Evolutionary conservation across 495 filamentous ascomycete species (phyloP).

Genomic region (Friedmanniomyces simplex): DNA sequence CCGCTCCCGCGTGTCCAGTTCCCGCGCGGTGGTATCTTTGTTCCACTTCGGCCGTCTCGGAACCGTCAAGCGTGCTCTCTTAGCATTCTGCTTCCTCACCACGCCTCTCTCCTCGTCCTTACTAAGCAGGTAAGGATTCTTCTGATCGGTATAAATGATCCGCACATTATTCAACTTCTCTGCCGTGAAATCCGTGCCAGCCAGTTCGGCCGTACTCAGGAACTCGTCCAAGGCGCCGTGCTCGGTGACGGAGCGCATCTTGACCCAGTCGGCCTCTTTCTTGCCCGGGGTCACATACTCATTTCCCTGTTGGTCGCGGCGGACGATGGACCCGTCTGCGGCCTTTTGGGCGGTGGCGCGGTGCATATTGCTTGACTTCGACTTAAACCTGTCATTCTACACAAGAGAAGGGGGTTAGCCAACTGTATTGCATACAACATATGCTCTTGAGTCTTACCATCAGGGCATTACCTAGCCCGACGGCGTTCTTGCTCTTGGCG

Average conservation of each 20-base stretch:
- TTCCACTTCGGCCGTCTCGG: slow-evolving; percentile 88
- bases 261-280: slow-evolving; percentile 75
- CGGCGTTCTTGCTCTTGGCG: slow-evolving; percentile 87
- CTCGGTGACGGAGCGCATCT: slow-evolving; percentile 97
- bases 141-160: slow-evolving; percentile 91
- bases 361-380: slow-evolving; percentile 58
- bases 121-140: slow-evolving; percentile 87
- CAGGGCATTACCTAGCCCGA: slow-evolving; percentile 82
- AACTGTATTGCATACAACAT: neutral
- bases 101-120: slow-evolving; percentile 72
- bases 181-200: slow-evolving; percentile 95
- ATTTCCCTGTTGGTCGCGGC: slow-evolving; percentile 16
- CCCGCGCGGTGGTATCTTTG: slow-evolving; percentile 62
- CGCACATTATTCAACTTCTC: slow-evolving; percentile 98
- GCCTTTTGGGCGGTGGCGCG: slow-evolving; percentile 20
- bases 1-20: slow-evolving; percentile 71
- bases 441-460: slow-evolving; percentile 38
- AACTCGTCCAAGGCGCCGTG: slow-evolving; percentile 90
- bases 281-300: slow-evolving; percentile 39
- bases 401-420: no score
- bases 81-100: slow-evolving; percentile 68
- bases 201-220: slow-evolving; percentile 78
- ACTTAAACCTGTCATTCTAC: slow-evolving; percentile 74
- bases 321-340: slow-evolving; percentile 20
- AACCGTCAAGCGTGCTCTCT: slow-evolving; percentile 70